Conservation (phyloP, 1,284 basidiomycete species). For the Naganishia cerealis region DNA sequence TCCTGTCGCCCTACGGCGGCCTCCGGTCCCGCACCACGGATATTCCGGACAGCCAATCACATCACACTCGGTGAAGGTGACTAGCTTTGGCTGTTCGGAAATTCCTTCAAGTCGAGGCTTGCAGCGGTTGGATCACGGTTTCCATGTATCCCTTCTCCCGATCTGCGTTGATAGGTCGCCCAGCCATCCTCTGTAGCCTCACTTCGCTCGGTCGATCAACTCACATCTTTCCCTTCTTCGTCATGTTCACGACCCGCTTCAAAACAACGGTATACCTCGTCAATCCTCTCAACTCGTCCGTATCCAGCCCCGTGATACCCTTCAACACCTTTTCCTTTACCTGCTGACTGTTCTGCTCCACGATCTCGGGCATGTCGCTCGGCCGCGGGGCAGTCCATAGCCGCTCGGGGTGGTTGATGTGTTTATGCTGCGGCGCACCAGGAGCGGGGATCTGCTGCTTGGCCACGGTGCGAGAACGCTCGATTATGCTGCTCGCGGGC, state of each 20-base stretch:
- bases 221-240: conserved; percentile 54
- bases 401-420: conserved; percentile 26
- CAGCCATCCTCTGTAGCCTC: neutral
- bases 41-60: too few species aligned
- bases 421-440: conserved; percentile 10
- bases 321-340: conserved; percentile 40
- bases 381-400: conserved; percentile 10
- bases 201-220: conserved; percentile 33
- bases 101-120: too few species aligned
- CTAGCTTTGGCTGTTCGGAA: too few species aligned
- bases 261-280: conserved; percentile 43
- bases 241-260: conserved; percentile 52
- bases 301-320: conserved; percentile 41
- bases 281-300: conserved; percentile 43
- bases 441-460: conserved; percentile 3
- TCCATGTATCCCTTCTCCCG: too few species aligned
- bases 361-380: conserved; percentile 7
- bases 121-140: too few species aligned
- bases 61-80: neutral
- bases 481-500: neutral
- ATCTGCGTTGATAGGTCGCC: too few species aligned
- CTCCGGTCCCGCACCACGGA: neutral
- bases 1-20: neutral
- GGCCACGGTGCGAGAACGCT: conserved; percentile 3
- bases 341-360: conserved; percentile 33